These are phyloP conservation scores for Agrocybe praecox DNA, from an alignment of 768 basidiomycete species.

Conservation along the genomic window DNA sequence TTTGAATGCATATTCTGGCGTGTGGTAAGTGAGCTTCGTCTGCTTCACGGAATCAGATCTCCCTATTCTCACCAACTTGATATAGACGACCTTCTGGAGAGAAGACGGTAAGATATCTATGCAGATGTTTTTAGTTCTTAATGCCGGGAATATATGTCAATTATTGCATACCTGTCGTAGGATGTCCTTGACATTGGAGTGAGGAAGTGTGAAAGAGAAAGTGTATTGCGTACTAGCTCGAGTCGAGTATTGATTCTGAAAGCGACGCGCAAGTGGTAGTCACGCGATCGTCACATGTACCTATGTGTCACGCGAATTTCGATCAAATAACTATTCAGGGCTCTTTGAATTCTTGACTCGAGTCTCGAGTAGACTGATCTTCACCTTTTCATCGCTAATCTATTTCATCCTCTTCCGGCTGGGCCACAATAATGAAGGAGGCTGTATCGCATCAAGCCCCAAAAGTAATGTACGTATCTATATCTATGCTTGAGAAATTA, in stretches of 20 bases:
- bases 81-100: conserved; percentile 97
- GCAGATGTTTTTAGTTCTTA: neutral
- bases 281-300: conserved; percentile 41
- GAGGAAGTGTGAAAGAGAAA: conserved; percentile 20
- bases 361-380: conserved; percentile 1
- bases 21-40: conserved; percentile 15
- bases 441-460: conserved; percentile 77
- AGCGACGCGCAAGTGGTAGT: conserved; percentile 60
- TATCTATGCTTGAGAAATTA: conserved; percentile 3
- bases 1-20: conserved; percentile 97
- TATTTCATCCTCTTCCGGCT: conserved; percentile 14
- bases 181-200: conserved; percentile 88
- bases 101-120: conserved; percentile 93
- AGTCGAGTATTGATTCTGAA: conserved; percentile 3
- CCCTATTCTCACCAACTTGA: conserved; percentile 84
- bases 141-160: neutral
- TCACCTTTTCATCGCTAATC: neutral
- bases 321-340: neutral
- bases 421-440: conserved; percentile 66
- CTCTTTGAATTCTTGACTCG: neutral
- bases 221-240: conserved; percentile 13
- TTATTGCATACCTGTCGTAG: conserved; percentile 71
- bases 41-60: conserved; percentile 5
- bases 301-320: conserved; percentile 24
- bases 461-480: conserved; percentile 73